phyloP scores from a whole-genome alignment of 2,329 filamentous ascomycete species.

The Fusarium papillatum region DNA sequence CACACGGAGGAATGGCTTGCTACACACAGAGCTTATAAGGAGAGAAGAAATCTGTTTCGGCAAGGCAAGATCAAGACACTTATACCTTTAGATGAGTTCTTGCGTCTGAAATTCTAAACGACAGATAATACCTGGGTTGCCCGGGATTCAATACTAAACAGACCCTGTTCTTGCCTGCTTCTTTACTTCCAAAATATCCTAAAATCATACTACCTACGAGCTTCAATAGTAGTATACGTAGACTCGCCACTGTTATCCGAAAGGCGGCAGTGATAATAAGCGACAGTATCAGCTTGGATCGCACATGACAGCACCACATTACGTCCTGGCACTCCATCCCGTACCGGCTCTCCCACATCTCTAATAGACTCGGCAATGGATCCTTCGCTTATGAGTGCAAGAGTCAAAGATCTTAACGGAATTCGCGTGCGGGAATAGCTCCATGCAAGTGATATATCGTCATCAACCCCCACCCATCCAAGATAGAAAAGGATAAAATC shows the following conservation, averaged over 20 bases:
- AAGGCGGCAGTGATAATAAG: neutral
- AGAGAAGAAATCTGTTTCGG: neutral
- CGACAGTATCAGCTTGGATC: neutral
- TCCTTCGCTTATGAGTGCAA: fast-evolving
- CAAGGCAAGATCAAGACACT: neutral
- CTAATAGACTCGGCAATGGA: neutral
- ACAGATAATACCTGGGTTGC: no score
- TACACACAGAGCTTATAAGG: neutral
- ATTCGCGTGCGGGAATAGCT: neutral
- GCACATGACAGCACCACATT: neutral
- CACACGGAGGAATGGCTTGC: slow-evolving; percentile 23
- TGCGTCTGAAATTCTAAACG: neutral
- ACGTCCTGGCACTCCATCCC: neutral
- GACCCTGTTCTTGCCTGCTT: no score
- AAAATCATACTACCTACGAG: no score
- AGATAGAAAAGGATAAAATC: neutral
- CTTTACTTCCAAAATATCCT: no score
- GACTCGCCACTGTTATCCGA: neutral
- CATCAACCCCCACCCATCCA: slow-evolving; percentile 1
- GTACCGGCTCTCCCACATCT: neutral
- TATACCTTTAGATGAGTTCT: neutral
- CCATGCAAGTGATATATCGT: neutral
- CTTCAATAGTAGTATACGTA: no score
- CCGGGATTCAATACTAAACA: neutral
- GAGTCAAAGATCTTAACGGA: neutral